Evolutionary conservation across 2,329 filamentous ascomycete genomes (phyloP).

Genomic region (Boeremia lycopersici): DNA sequence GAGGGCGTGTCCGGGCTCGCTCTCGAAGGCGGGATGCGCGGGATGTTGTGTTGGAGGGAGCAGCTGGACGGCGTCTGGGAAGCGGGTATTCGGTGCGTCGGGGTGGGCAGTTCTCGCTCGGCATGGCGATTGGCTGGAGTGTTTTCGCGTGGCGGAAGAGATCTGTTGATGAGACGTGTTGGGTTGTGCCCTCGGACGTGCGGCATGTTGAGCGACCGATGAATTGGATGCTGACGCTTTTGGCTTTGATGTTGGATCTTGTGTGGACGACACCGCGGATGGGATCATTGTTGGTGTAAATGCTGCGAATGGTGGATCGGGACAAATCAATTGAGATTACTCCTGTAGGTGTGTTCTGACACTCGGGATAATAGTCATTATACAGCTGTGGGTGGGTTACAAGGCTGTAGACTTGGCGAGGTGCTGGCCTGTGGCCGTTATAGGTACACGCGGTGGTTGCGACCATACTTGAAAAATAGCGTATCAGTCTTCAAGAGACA

Average conservation of each 20-base stretch:
- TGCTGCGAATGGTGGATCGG: constrained; percentile 20
- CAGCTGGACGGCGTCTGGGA: constrained; percentile 24
- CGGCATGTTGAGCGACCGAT: constrained; percentile 26
- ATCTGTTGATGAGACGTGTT: constrained; percentile 17
- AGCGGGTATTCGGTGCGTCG: constrained; percentile 28
- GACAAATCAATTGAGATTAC: constrained; percentile 26
- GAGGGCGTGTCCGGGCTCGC: constrained; percentile 19
- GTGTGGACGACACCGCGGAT: constrained; percentile 26
- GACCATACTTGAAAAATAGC: neutral
- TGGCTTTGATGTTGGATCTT: constrained; percentile 21
- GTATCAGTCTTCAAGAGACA: neutral
- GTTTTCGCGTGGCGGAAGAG: constrained; percentile 21
- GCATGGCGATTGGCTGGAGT: constrained; percentile 10
- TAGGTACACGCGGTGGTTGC: neutral
- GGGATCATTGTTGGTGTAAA: constrained; percentile 29
- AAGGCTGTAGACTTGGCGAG: constrained; percentile 25
- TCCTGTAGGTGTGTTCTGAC: constrained; percentile 23
- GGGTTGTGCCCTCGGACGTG: constrained; percentile 21
- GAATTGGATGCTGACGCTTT: constrained; percentile 24
- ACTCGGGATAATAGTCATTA: constrained; percentile 25
- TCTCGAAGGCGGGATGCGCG: constrained; percentile 18
- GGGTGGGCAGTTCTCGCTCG: constrained; percentile 22
- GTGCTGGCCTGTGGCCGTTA: neutral
- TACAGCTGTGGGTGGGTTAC: constrained; percentile 25
- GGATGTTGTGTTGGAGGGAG: constrained; percentile 15